Conservation (phyloP, 2,329 filamentous ascomycete species). For the Colletotrichum lindemuthianum region DNA sequence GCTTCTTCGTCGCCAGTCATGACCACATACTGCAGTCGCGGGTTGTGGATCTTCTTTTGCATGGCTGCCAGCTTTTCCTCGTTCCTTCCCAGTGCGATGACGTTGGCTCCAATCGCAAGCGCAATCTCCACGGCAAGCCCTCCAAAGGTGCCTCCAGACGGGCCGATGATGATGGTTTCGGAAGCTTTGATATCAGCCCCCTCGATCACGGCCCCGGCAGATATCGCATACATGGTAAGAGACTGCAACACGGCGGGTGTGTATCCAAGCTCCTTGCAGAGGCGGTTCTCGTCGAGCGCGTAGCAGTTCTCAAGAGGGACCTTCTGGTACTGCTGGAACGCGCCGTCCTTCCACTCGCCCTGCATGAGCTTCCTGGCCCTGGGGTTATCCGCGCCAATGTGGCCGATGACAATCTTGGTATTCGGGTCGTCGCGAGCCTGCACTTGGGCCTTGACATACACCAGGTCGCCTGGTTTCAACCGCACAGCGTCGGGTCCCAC, state of each 20-base stretch:
- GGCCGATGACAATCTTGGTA: constrained; percentile 42
- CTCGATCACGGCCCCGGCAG: constrained; percentile 54
- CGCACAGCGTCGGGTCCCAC: constrained; percentile 45
- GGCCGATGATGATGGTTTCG: constrained; percentile 59
- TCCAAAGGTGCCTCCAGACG: constrained; percentile 61
- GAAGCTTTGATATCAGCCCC: constrained; percentile 54
- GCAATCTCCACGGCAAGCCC: constrained; percentile 59
- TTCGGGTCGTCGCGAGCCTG: constrained; percentile 44
- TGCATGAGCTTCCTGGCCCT: constrained; percentile 39
- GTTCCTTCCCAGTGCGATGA: constrained; percentile 62
- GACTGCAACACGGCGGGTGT: constrained; percentile 51
- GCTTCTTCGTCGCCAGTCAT: constrained; percentile 7
- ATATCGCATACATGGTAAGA: constrained; percentile 49
- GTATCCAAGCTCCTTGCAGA: constrained; percentile 49
- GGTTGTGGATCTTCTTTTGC: background rate
- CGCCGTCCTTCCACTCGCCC: constrained; percentile 45
- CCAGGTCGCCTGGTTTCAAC: constrained; percentile 46
- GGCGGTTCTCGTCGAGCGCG: constrained; percentile 43
- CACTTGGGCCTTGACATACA: constrained; percentile 45
- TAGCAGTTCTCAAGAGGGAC: constrained; percentile 48
- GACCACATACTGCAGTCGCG: constrained; percentile 13
- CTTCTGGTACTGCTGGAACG: constrained; percentile 42
- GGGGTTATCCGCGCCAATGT: constrained; percentile 40
- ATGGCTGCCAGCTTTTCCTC: constrained; percentile 23
- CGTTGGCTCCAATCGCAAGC: constrained; percentile 59